A percentile compares a stretch with the other conserved stretches of the same genome.
phyloP scores from a whole-genome alignment of 306 rosid genomes.

The Quercus engelmannii region DNA sequence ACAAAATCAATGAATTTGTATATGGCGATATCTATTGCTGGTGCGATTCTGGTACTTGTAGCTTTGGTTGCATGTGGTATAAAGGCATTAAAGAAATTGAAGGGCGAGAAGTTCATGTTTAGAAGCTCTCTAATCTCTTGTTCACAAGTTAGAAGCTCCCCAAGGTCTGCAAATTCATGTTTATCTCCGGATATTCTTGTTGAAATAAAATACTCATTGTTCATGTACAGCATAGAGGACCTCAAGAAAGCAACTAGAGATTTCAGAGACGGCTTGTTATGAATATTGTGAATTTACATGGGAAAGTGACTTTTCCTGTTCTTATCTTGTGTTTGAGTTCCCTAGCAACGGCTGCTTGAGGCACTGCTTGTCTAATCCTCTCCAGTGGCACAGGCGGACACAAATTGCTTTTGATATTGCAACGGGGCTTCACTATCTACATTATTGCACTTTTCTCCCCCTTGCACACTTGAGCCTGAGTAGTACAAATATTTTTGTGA shows the following conservation, averaged over 20 bases:
- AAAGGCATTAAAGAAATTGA: conserved; percentile 34
- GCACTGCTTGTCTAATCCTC: conserved; percentile 40
- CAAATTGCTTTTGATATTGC: conserved; percentile 69
- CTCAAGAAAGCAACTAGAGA: conserved; percentile 42
- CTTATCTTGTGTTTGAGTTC: conserved; percentile 55
- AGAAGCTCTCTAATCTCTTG: conserved; percentile 30
- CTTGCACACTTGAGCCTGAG: conserved; percentile 50
- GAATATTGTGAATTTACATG: conserved; percentile 53
- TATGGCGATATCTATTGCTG: conserved; percentile 44
- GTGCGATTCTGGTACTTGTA: conserved; percentile 29
- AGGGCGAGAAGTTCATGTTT: conserved; percentile 20
- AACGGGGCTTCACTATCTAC: conserved; percentile 68
- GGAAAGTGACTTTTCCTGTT: conserved; percentile 43
- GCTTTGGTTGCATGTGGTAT: conserved; percentile 39
- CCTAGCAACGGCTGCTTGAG: conserved; percentile 62
- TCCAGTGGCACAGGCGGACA: conserved; percentile 44
- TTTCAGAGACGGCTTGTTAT: too few relatives aligned
- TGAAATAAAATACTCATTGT: conserved; percentile 53
- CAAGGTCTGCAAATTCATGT: conserved; percentile 38
- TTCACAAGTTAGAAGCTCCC: conserved; percentile 34
- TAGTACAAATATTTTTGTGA: conserved; percentile 49
- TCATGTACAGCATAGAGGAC: conserved; percentile 51
- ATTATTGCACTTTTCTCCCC: conserved; percentile 54
- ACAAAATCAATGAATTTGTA: conserved; percentile 25
- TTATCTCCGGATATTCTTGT: conserved; percentile 64